Base-by-base conservation (phyloP, 2,329 filamentous ascomycete genomes). In the Ophiostoma fasciatum region DNA sequence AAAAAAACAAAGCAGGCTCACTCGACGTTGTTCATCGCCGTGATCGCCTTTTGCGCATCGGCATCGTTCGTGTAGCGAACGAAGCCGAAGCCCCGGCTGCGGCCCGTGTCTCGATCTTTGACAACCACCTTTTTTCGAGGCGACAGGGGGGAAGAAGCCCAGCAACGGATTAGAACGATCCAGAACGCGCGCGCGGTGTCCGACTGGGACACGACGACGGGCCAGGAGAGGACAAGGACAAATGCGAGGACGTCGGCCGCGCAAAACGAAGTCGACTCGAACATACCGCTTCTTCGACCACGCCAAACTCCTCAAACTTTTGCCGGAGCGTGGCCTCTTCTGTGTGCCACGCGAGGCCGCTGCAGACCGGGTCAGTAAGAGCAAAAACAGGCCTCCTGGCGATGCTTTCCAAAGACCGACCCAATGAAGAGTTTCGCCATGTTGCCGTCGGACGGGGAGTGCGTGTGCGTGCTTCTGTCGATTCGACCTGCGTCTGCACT, bases 41-140 rank as follows among this genome's bases (percentile, higher is more conserved):
- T 58, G 56, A 88, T 88, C 29, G 83, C 83, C 46, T 69, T 68
- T 51, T 85, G 75, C 43, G 83, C 82, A 58, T 87, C 80, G 31
- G 66, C 61, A 46, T 87, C 82, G 46, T 75, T 74, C 35, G 73
- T 63, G 62, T 88, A 98, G 49, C 87, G 82, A 45, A 98, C 88
- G 58, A 96, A 96, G 32, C 90, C 90, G 58, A 96, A 98, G 42
- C 90, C 90, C 58, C 90, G 83, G 68, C 87, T 94, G 58, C 88
- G 84, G 51, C 84, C 82, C 52, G 88, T 94, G 56, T 96, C 88
- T 52, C 87, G 83, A 60, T 98, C 88, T 66, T 94, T 96, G 51
- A 96, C 87, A 48, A 98, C 88, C 44, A 94, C 82, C 88, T 96
- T n/a, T 31, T n/a, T n/a, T n/a, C n/a, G n/a, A n/a, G n/a, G n/a